Evolutionary conservation across 805 yeast species (phyloP), one percentile per base, ranked within the genome.

Genomic region (Kuraishia borneana): DNA sequence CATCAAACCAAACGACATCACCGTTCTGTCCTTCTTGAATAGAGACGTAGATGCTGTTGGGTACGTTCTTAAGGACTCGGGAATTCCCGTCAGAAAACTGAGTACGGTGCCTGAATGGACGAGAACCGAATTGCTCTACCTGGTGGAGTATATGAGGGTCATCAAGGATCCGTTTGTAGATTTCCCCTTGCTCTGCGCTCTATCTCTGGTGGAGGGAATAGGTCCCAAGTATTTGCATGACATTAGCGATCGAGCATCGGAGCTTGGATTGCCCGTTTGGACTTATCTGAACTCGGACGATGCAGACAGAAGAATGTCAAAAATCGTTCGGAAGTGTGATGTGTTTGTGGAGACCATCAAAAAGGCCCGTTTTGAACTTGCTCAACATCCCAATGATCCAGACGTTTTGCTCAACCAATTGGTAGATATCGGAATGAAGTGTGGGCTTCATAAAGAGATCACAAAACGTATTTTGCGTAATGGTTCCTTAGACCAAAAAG

Each of bases 51-150:
- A 62, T 9, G 41, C 51, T 0, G 48, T 73, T 1, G 54, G 54
- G 20, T 54, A 52, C 14, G 49, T 56, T 21, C 52, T 77, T 18
- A 53, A 55, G 10, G 41, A 44, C 13, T 58, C 60, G 39, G 72
- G 67, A 2, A 50, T 72, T n/a, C 60, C 60, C 3, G 52, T 55
- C 29, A 54, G 59, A 26, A 69, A 63, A 40, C 51, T 73, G 18
- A 58, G 67, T 1, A 53, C 68, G 12, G 56, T 65, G 3, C 72
- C 76, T 5, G 51, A 60, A 8, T 77, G 84, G 84, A 43, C 65
- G 8, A 61, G 43, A 44, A 63, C 61, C 16, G 57, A 60, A 31
- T 51, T 65, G 0, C 60, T 66, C 20, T 52, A 65, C 30, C 44
- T 78, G 2, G 41, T 77, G 10, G 73, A 74, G 37, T 53, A 74